Evolutionary conservation across 2,329 filamentous ascomycete genomes (phyloP), one percentile per base, ranked within the genome.

Genomic region (Ophiocordyceps camponoti-rufipedis): DNA sequence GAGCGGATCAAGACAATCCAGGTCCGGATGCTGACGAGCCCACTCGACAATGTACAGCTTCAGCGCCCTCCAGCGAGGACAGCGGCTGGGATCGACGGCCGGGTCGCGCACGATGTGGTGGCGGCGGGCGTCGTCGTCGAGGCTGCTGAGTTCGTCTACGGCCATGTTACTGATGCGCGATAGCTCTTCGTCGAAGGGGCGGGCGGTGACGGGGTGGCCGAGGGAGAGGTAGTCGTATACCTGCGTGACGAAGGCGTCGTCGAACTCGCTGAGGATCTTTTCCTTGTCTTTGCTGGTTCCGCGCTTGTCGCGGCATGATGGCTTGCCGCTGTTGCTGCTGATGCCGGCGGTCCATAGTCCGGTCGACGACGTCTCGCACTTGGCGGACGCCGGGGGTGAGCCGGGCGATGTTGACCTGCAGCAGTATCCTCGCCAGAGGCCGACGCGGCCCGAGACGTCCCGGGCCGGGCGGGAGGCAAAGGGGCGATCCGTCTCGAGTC

Each of bases 171-270:
- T 83, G 47, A 95, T 93, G 58, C 83, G 85, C 53, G 80, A 77
- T 18, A 96, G 69, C 65, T 96, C 89, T 11, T 80, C 74, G 56
- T 96, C 89, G 56, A 85, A 96, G 35, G 76, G 73, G 19, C 82
- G 77, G 11, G 88, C 89, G 55, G 87, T 78, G 32, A 85, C 80
- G 3, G 89, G 88, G 60, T 95, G 95, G 5, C 89, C 89, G 5
- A 96, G 72, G 0, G 86, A 94, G 14, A 96, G 71, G 61, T 96
- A 96, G 61, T 96, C 95, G 71, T 93, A 96, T 8, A 96, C 88
- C 62, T 96, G 89, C 0, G 88, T 94, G 46, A 95, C 78, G 58
- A 95, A 94, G 4, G 70, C 70, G 58, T 94, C 85, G 49, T 80
- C 71, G 55, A 91, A 94, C 60, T 94, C 87, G 45, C 63, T 61